Base-by-base conservation (phyloP, 2,329 filamentous ascomycete genomes). In the Clarireedia sp. region DNA sequence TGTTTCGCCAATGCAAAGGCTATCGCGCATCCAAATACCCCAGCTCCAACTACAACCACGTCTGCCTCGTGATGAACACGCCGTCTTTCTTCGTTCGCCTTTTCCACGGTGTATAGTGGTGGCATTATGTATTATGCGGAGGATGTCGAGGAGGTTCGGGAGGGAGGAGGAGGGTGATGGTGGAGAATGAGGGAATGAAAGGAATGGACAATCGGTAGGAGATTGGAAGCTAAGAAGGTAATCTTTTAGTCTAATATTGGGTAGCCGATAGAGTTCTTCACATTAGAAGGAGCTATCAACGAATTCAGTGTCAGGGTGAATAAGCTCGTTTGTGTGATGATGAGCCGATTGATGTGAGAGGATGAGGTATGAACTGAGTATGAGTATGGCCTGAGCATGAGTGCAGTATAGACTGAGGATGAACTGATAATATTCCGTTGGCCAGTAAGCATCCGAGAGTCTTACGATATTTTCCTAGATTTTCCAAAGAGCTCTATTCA, bases 41-140 rank as follows among this genome's bases (percentile, higher is more conserved):
- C 94, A 2, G 90, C 94, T 62, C 94, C 94, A 38, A 99, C 86
- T 51, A 99, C 86, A 43, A 97, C 88, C 37, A 96, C 84, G 66
- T 99, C 94, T 60, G 81, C 82, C 66, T 85, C 81, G 68, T 85
- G 82, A 68, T 81, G 75, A 55, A 74, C 69, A 48, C 74, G 69
- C 61, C 81, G 76, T 57, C 77, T 74, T 61, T 77, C 71, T 59
- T 71, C 69, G 16, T 62, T 65, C 6, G 60, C 57, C 19, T 44
- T 43, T 23, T 51, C 10, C 26, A 46, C 8, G 1, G 14, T 40
- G 21, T 45, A 51, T 3, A n/a, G 3, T 38, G 21, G n/a, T 46
- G 53, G 38, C 53, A 55, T 55, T 37, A 17, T 54, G 44, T 6
- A 21, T 33, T 43, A 19, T 41, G 3, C 7, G 12, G 26, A n/a